Conservation (phyloP, 306 rosid species). For the Psophocarpus tetragonolobus region DNA sequence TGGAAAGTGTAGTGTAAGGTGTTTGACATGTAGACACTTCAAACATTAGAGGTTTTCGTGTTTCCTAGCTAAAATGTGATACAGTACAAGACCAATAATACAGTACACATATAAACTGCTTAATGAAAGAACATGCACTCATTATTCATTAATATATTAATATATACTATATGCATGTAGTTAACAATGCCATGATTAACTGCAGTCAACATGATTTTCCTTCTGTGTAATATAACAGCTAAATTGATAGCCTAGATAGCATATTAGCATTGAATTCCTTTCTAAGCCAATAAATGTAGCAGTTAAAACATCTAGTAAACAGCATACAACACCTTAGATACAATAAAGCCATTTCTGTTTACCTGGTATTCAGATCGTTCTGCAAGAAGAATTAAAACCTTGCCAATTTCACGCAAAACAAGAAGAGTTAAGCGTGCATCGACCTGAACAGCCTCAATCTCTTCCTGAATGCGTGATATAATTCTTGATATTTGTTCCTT, state of each 20-base stretch:
- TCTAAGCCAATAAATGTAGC: slow-evolving; percentile 15
- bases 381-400: slow-evolving; percentile 81
- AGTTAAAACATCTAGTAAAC: not conserved
- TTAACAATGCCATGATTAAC: not conserved
- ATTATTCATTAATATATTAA: not conserved
- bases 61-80: slow-evolving; percentile 5
- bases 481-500: slow-evolving; percentile 89
- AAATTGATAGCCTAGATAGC: slow-evolving; percentile 4
- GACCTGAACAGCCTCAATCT: slow-evolving; percentile 91
- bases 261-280: slow-evolving; percentile 13
- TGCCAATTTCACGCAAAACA: slow-evolving; percentile 94
- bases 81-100: not conserved
- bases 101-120: slow-evolving; percentile 18
- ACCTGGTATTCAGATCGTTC: slow-evolving; percentile 95
- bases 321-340: slow-evolving; percentile 17
- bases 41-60: too few species aligned
- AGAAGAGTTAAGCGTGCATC: slow-evolving; percentile 96
- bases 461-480: slow-evolving; percentile 85
- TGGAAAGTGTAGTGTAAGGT: too few species aligned
- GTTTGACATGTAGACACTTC: too few species aligned
- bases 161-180: not conserved
- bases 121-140: not conserved
- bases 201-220: slow-evolving; percentile 13
- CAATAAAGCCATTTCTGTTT: not conserved
- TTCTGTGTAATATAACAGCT: not conserved